Base-by-base conservation (phyloP, 495 filamentous ascomycete genomes). In the Penicillium lagena region DNA sequence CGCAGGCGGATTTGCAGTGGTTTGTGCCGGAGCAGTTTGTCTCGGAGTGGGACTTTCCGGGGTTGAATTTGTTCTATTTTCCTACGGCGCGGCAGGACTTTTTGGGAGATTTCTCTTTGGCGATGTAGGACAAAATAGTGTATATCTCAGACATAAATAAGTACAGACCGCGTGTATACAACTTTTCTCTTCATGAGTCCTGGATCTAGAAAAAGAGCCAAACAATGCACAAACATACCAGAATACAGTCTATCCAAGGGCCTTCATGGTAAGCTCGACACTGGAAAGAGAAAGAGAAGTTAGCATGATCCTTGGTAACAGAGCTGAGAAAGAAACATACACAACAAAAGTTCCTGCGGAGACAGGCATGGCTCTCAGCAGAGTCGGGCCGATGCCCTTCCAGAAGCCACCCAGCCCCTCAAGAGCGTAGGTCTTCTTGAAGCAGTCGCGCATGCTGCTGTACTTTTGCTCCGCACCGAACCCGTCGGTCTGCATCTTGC, bases 401-500 rank as follows among this genome's bases (percentile, higher is more conserved):
- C 90, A 97, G 72, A 98, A 97, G 5, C 90, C 94, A 36, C 81
- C 70, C 50, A 80, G 47, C 5, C 93, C 93, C 64, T 95, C 90
- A 15, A 66, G 70, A 38, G 77, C 67, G 69, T 78, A 95, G 17
- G 84, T 89, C 79, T 96, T 83, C 51, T 68, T 73, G 65, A 96
- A 95, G 70, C 88, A 93, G 66, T 96, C 89, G 36, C 81, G 77
- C 89, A 95, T 96, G 42, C 67, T 83, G 71, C 69, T 79, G 66
- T 85, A 97, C 57, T 73, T 71, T 77, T 76, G 79, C 43, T 76
- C 64, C 1, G 76, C 75, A 15, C 80, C 80, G 58, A 96, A 89
- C 14, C 87, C 90, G 72, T 98, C 93, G 49, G 81, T 94, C 78
- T 98, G 93, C 91, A 97, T 95, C 80, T 95, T 96, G 67, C 88